Base-by-base conservation (phyloP, 2,329 filamentous ascomycete genomes). In the Ophiocordyceps robertsii region DNA sequence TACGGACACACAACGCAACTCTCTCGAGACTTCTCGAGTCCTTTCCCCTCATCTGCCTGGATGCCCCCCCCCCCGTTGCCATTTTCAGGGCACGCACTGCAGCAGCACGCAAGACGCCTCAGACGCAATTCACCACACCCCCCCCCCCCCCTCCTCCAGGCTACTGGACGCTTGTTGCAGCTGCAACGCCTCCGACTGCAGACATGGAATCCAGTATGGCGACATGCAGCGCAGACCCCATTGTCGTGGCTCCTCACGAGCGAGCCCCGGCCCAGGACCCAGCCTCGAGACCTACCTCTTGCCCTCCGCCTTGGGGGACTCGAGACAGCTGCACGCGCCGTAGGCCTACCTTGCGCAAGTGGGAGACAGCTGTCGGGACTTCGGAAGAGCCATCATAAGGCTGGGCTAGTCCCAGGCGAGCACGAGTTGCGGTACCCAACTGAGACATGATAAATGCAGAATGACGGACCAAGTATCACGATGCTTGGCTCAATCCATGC, bases 81-180 rank as follows among this genome's bases (percentile, higher is more conserved):
- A 16, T 36, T 17, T 31, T 32, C 17, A 24, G 17, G 33, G 7
- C 29, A 33, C 44, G 39, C 39, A 37, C 37, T 19, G 19, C 19
- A 19, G 32, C 12, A 27, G 29, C 21, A 24, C 40, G 43, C 44
- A 41, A 24, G 40, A 39, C 37, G 46, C 43, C 46, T 41, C 46
- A 43, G 44, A 45, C 42, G 40, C 42, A 45, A 43, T 47, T 38
- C 32, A 2, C 11, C 27, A n/a, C n/a, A n/a, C 19, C 19, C 19
- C 19, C 19, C 19, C 4, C 19, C 19, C 19, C 19, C 4, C 21
- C 24, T 9, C 24, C 9, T 36, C 33, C n/a, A 4, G 33, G 33
- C 33, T 13, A n/a, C 14, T 12, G 10, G 13, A 24, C 29, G 38
- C 30, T 36, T 36, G 42, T 19, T 39, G 30, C 17, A 29, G 29